phyloP scores from a whole-genome alignment of 208 protist species.

The Vickermania ingenoplastis region DNA sequence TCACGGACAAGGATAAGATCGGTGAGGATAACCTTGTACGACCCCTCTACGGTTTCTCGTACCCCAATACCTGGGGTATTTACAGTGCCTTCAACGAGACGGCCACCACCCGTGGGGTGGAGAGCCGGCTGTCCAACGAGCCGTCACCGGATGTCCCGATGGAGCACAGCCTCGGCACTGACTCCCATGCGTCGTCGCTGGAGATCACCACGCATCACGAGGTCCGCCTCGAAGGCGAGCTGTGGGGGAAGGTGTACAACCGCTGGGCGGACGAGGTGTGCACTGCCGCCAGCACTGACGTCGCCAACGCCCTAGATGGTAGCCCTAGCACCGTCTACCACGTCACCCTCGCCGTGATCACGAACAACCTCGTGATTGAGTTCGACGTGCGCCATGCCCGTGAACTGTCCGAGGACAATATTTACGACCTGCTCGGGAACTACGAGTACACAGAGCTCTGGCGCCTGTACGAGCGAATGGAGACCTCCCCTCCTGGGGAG shows the following conservation, averaged over 20 bases:
- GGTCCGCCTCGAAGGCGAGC: not conserved
- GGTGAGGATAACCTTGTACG: not conserved
- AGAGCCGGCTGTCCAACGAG: not conserved
- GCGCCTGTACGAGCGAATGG: not conserved
- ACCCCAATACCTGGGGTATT: not conserved
- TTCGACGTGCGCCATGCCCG: not conserved
- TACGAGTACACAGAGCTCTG: not conserved
- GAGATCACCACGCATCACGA: not conserved
- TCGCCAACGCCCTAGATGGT: constrained; percentile 6
- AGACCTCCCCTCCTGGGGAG: not conserved
- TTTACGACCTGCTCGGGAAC: not conserved
- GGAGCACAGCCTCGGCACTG: not conserved
- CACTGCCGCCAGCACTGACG: constrained; percentile 11
- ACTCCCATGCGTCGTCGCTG: not conserved
- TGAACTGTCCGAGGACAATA: not conserved
- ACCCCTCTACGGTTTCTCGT: not conserved
- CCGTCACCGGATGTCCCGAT: not conserved
- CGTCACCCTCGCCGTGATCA: not conserved
- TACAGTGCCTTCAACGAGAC: not conserved
- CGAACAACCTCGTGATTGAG: not conserved
- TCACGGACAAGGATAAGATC: not conserved
- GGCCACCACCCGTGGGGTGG: not conserved
- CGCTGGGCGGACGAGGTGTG: not conserved
- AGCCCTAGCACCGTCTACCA: not conserved
- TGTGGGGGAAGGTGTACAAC: constrained; percentile 2